Percentiles rank a stretch among this genome's conserved stretches.
Conservation (phyloP, 1,284 basidiomycete species). For the Trametes versicolor region DNA sequence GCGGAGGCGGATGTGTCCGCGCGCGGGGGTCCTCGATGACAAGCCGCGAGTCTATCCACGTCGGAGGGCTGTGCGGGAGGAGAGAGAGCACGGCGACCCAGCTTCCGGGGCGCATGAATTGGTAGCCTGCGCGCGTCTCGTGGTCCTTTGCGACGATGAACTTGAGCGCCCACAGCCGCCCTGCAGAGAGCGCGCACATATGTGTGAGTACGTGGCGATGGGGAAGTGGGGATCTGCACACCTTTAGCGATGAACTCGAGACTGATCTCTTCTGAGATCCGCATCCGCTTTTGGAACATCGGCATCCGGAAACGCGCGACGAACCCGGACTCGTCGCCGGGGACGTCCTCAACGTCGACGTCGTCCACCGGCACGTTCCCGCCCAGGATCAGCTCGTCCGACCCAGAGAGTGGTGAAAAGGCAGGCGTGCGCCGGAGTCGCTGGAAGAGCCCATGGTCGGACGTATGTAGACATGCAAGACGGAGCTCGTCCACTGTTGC, state of each 20-base stretch:
- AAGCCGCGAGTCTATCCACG: slow-evolving; percentile 66
- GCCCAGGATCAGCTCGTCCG: slow-evolving; percentile 68
- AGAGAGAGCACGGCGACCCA: slow-evolving; percentile 68
- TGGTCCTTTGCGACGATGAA: slow-evolving; percentile 54
- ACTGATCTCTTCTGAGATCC: slow-evolving; percentile 60
- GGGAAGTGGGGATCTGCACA: slow-evolving; percentile 42
- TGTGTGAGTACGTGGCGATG: background rate
- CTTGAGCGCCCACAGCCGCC: slow-evolving; percentile 68
- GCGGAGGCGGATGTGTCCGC: slow-evolving; percentile 27
- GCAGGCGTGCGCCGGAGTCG: slow-evolving; percentile 60
- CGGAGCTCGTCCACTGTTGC: slow-evolving; percentile 65
- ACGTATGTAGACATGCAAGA: slow-evolving; percentile 68
- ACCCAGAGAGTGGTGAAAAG: slow-evolving; percentile 58
- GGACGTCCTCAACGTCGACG: slow-evolving; percentile 58
- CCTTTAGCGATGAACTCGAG: slow-evolving; percentile 77
- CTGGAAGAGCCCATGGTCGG: slow-evolving; percentile 72
- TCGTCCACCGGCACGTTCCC: slow-evolving; percentile 59
- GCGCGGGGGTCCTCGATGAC: slow-evolving; percentile 55
- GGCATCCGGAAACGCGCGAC: slow-evolving; percentile 61
- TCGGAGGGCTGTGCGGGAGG: slow-evolving; percentile 66
- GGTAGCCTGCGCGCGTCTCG: slow-evolving; percentile 31
- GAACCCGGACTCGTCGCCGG: slow-evolving; percentile 60
- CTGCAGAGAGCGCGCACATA: slow-evolving; percentile 43
- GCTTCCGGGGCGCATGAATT: slow-evolving; percentile 48
- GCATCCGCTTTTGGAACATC: slow-evolving; percentile 76